Conservation (phyloP, 805 yeast species). For the Suhomyces vadensis region DNA sequence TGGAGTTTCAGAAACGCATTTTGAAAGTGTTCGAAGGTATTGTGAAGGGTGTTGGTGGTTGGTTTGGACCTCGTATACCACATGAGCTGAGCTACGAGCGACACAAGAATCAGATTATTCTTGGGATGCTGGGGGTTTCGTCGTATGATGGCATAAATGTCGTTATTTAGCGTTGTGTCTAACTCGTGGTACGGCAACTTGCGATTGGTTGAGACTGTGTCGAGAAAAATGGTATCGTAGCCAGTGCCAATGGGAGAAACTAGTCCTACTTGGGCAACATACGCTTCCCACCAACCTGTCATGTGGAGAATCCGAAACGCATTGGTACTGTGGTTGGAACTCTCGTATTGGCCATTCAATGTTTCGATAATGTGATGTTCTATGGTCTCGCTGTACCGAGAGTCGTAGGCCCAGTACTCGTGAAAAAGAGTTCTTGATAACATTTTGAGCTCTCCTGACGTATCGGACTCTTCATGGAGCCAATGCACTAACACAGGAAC, state of each 20-base stretch:
- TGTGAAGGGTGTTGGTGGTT: constrained; percentile 1
- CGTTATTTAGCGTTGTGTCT: not conserved
- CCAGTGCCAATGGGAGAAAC: not conserved
- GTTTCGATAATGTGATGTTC: constrained; percentile 12
- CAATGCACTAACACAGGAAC: constrained; percentile 40
- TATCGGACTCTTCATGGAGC: constrained; percentile 30
- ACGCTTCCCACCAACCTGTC: constrained; percentile 32
- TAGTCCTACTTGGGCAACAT: constrained; percentile 15
- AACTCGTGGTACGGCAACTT: constrained; percentile 8
- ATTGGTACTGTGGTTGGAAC: constrained; percentile 5
- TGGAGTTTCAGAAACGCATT: constrained; percentile 3
- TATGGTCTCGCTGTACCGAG: constrained; percentile 14
- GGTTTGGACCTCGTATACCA: constrained; percentile 5
- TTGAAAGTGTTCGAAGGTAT: not conserved
- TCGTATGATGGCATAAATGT: constrained; percentile 12
- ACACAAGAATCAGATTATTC: constrained; percentile 21
- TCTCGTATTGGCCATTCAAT: constrained; percentile 16
- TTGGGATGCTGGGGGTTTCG: constrained; percentile 20
- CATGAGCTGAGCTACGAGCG: constrained; percentile 17
- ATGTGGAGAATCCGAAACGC: constrained; percentile 30
- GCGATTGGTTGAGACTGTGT: constrained; percentile 20
- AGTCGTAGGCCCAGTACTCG: constrained; percentile 26
- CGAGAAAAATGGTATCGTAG: constrained; percentile 26
- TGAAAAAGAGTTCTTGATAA: constrained; percentile 16
- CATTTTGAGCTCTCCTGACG: not conserved